These are phyloP conservation scores for Aurantiochytrium sp. DNA, from an alignment of 108 stramenopile species.

Conservation along the genomic window DNA sequence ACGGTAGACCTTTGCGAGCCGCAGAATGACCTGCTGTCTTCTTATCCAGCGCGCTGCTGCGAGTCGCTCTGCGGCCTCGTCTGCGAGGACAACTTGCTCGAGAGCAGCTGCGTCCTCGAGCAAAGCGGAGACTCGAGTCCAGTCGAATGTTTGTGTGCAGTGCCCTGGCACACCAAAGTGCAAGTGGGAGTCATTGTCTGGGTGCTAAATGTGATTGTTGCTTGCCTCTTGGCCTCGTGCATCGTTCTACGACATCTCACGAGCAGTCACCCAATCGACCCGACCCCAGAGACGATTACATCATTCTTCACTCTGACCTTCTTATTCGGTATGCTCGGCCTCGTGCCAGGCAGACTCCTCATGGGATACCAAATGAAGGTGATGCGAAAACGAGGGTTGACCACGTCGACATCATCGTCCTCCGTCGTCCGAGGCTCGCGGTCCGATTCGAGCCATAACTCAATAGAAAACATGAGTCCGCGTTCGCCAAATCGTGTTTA, in stretches of 20 bases:
- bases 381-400: not conserved
- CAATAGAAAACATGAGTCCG: not conserved
- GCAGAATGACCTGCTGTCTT: too few species aligned
- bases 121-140: too few species aligned
- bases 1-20: too few species aligned
- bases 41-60: too few species aligned
- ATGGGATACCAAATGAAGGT: not conserved
- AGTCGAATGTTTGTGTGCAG: not conserved
- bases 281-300: not conserved
- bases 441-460: too few species aligned
- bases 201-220: not conserved
- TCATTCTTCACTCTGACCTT: not conserved
- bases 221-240: not conserved
- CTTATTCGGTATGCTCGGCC: not conserved
- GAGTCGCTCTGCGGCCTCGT: too few species aligned
- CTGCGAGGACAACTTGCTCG: too few species aligned
- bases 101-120: too few species aligned
- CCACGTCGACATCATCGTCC: not conserved
- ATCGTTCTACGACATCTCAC: not conserved
- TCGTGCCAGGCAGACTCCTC: not conserved
- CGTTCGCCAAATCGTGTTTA: not conserved
- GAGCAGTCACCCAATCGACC: not conserved
- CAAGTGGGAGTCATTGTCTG: not conserved
- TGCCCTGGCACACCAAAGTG: not conserved
- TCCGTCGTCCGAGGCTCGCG: not conserved